phyloP scores from a whole-genome alignment of 805 yeast genomes.

The Candida ascalaphidarum region DNA sequence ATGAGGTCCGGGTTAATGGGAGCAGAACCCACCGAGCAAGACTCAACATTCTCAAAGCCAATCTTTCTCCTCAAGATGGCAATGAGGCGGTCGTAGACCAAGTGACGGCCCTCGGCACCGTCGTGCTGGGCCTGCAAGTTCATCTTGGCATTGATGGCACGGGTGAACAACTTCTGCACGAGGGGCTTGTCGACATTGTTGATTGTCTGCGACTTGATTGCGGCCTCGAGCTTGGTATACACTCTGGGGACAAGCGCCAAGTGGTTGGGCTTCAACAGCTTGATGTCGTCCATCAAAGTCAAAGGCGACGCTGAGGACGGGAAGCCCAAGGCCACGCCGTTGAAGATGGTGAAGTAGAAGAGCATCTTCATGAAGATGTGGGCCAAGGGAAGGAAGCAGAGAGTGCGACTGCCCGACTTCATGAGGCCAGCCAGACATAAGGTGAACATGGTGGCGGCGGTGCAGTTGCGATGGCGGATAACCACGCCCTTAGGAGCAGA shows the following conservation, averaged over 20 bases:
- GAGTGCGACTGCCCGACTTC: constrained; percentile 1
- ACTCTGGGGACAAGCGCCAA: constrained; percentile 59
- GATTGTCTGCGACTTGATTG: constrained; percentile 11
- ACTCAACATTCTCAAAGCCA: constrained; percentile 24
- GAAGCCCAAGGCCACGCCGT: constrained; percentile 15
- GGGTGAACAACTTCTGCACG: constrained; percentile 17
- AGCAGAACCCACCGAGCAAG: constrained; percentile 46
- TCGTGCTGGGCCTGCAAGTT: constrained; percentile 27
- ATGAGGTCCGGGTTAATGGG: constrained; percentile 60
- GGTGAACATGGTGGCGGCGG: constrained; percentile 10
- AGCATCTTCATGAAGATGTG: constrained; percentile 14
- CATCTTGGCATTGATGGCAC: constrained; percentile 20
- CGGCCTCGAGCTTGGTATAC: constrained; percentile 47
- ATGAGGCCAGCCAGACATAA: constrained; percentile 1
- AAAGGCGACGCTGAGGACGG: constrained; percentile 32
- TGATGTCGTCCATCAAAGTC: constrained; percentile 51
- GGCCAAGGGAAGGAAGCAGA: constrained; percentile 18
- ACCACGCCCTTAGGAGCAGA: constrained; percentile 69
- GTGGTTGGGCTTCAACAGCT: constrained; percentile 42
- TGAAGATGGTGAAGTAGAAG: constrained; percentile 4
- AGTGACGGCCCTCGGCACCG: constrained; percentile 25
- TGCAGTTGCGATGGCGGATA: constrained; percentile 17
- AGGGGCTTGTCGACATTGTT: constrained; percentile 23
- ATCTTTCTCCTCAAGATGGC: constrained; percentile 19
- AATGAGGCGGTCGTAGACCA: constrained; percentile 26